Base-by-base conservation (phyloP, 2,329 filamentous ascomycete species). In the Davidsoniella virescens region DNA sequence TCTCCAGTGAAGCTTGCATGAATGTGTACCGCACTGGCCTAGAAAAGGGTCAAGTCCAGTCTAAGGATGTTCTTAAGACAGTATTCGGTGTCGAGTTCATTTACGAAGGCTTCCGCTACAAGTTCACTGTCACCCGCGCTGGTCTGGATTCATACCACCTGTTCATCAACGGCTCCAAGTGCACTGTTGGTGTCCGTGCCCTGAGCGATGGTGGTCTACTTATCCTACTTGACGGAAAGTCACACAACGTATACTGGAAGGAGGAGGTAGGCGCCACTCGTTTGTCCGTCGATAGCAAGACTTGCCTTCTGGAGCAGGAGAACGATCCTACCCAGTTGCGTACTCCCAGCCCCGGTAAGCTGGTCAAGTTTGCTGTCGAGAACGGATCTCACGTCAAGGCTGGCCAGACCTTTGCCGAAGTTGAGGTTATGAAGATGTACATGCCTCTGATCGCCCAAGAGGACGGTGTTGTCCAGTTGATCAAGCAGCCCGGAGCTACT, bases 401-500 rank as follows among this genome's bases (percentile, higher is more conserved):
- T 59, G 90, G 90, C 52, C 85, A 96, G 66, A 73, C 90, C 33
- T 98, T 87, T 62, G 92, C 92, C 51, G 92, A 98, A 66, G 90
- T 98, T 39, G 92, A 98, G 69, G 92, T 98, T 67, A 98, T 98
- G 92, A 98, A 98, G 76, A 98, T 98, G 92, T 96, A 96, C 76
- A 98, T 98, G 92, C 92, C 92, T 61, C 75, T 98, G 50, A 76
- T 98, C 54, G 85, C 92, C 2, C 83, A 88, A 63, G 92, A 98
- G 65, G 92, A 94, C 59, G 92, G 92, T 71, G 76, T 94, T 50
- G 90, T 98, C 51, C 92, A 95, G 70, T 78, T 98, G 60, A 94
- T 98, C 73, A 98, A 98, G 78, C 92, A 96, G 70, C 92, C 92
- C 55, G 92, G 92, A 64, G 85, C 92, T n/a, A 93, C 87, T 16